Base-by-base conservation (phyloP, 805 yeast species). In the Metschnikowia peoriensis region DNA sequence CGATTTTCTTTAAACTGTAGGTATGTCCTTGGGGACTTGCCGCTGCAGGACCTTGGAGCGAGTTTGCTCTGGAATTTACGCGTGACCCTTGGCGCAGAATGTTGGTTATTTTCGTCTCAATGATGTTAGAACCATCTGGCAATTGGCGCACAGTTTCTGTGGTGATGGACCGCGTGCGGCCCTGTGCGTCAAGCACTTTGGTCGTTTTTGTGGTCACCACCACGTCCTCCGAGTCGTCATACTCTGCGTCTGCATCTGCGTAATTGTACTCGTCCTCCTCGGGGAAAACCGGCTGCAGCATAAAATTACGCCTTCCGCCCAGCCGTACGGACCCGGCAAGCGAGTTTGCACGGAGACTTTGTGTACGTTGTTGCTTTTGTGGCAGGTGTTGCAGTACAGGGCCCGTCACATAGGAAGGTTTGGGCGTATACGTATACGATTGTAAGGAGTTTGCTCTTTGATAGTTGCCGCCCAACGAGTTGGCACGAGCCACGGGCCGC, bases 111-210 rank as follows among this genome's bases (percentile, higher is more conserved):
- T 72, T 73, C 2, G 76, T 74, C 57, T 75, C 78, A 44, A 72
- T 70, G 28, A 75, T 64, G 49, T 72, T 73, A 15, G 76, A 67
- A 5, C 79, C 79, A 54, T 75, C 78, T 8, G 78, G 70, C 56
- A 78, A 62, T 45, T 74, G 71, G 55, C 79, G 75, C 28, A 82
- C 71, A 0, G 83, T 80, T 40, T 79, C 79, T 41, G 77, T 80
- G 2, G 85, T 81, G 41, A 82, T 79, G 2, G 85, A 80, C 51
- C 69, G 74, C 0, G 86, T 81, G 40, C 84, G 72, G 0, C 86
- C 86, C 39, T 66, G 69, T 6, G 71, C 66, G 51, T 80, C 85
- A 51, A 70, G 70, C 28, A 80, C 79, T 56, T 75, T 78, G 10
- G 83, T 79, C 1, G 84, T 80, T 53, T 75, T 77, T 10, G 79